Conservation (phyloP, 2,329 filamentous ascomycete species). For the Penicillium freii region DNA sequence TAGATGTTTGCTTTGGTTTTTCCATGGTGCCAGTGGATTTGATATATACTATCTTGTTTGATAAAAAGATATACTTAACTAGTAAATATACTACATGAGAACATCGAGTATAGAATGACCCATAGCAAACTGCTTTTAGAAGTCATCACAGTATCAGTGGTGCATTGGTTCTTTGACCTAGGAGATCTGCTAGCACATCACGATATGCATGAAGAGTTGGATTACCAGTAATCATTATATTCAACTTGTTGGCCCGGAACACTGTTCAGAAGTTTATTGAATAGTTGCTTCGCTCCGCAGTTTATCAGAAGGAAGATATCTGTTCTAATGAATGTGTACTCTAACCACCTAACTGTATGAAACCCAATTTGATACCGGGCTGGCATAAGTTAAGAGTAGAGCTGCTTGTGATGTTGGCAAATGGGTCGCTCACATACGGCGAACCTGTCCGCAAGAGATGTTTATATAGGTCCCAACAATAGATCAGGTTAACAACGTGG, state of each 20-base stretch:
- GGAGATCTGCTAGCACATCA: not conserved
- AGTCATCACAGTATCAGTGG: not conserved
- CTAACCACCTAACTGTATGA: not conserved
- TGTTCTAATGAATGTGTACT: not conserved
- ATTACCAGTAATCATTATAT: not conserved
- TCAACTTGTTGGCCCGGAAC: no score
- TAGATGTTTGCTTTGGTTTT: not conserved
- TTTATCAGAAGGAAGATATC: not conserved
- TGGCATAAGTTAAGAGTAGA: not conserved
- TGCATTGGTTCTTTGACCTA: not conserved
- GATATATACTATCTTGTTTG: no score
- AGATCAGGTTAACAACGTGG: not conserved
- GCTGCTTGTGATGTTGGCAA: not conserved
- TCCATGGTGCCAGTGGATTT: not conserved
- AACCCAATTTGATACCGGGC: not conserved
- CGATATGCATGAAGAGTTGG: not conserved
- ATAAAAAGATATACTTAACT: not conserved
- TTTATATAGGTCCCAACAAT: not conserved
- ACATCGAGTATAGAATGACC: not conserved
- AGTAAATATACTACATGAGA: not conserved
- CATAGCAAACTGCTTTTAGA: not conserved
- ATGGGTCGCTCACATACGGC: not conserved
- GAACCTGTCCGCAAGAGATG: not conserved
- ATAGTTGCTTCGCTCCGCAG: not conserved
- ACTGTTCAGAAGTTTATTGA: not conserved